These are phyloP conservation scores for Candida incommunis DNA, from an alignment of 805 yeast species.

Conservation along the genomic window DNA sequence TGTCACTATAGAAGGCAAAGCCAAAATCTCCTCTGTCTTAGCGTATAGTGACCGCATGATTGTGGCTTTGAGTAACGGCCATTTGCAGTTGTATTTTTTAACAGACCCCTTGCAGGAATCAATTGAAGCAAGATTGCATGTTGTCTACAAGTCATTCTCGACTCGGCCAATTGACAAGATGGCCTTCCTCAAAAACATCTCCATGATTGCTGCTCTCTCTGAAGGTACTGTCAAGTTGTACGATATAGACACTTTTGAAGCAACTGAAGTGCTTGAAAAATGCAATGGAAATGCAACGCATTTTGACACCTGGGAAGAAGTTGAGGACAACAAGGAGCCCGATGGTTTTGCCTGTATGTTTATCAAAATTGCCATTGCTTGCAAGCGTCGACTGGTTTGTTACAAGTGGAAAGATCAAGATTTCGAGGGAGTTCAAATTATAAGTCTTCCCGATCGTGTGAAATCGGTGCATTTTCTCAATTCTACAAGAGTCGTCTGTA, in stretches of 20 bases:
- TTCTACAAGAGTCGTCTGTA: background rate
- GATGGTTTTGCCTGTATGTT: background rate
- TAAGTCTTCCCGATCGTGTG: background rate
- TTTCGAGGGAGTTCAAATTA: background rate
- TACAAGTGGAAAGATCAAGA: background rate
- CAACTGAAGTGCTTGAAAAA: background rate
- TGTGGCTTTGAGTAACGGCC: background rate
- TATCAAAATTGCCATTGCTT: background rate
- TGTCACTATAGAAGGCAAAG: background rate
- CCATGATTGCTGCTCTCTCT: background rate
- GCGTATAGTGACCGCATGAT: background rate
- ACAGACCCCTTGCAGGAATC: background rate
- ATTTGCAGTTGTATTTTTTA: background rate
- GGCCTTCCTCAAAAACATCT: background rate
- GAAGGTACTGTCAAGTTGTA: background rate
- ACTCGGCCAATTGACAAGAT: background rate
- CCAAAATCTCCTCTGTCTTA: background rate
- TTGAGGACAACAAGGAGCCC: background rate
- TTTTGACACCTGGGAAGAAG: background rate
- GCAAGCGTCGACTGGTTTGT: background rate
- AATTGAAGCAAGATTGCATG: background rate
- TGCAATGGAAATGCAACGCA: background rate
- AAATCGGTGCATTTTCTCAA: background rate
- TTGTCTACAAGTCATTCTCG: background rate
- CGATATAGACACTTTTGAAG: background rate